Conservation (phyloP, 495 filamentous ascomycete genomes). For the Penicillium egyptiacum region DNA sequence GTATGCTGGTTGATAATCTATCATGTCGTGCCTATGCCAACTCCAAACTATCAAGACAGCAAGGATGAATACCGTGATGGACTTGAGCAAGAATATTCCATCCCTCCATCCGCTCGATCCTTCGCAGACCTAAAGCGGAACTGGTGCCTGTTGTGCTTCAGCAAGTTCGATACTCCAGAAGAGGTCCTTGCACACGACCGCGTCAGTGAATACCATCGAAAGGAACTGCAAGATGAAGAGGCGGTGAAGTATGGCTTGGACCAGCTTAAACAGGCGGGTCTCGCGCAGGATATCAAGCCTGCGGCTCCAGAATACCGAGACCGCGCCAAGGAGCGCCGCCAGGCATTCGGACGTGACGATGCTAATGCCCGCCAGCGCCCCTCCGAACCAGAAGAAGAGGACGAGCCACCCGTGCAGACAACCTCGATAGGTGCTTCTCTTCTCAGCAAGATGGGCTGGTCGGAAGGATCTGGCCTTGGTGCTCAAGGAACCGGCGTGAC, state of each 20-base stretch:
- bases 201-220: neutral
- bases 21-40: neutral
- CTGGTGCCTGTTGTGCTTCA: neutral
- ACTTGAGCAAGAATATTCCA: neutral
- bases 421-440: constrained; percentile 81
- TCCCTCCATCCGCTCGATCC: neutral
- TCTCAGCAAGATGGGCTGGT: constrained; percentile 91
- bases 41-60: neutral
- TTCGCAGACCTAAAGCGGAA: neutral
- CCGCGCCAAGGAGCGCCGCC: constrained; percentile 77
- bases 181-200: neutral
- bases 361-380: constrained; percentile 37
- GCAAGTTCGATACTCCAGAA: neutral
- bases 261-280: neutral
- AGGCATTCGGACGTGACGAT: constrained; percentile 69
- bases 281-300: neutral
- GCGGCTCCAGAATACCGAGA: constrained; percentile 64
- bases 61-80: neutral
- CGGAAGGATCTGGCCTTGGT: constrained; percentile 74
- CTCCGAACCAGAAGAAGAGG: constrained; percentile 32
- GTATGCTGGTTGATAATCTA: constrained; percentile 5
- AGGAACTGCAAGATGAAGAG: constrained; percentile 4
- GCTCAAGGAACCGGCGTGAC: constrained; percentile 75
- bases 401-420: constrained; percentile 40
- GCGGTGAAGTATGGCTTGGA: neutral